These are phyloP conservation scores for Russula dissimulans DNA, from an alignment of 768 basidiomycete genomes.

Conservation along the genomic window DNA sequence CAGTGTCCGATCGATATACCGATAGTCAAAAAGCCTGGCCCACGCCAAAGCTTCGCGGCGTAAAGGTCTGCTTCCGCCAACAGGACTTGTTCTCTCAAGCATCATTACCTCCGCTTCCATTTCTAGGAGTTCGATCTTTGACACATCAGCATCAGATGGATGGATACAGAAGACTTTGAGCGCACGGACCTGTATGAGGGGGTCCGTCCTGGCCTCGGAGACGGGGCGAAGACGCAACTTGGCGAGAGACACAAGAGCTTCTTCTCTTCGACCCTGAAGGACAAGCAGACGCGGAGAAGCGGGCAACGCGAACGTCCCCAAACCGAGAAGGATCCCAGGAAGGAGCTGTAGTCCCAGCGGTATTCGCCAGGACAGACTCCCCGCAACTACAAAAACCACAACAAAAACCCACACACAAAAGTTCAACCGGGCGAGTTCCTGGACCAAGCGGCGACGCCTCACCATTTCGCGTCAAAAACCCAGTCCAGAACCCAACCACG, in stretches of 20 bases:
- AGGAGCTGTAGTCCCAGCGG: slow-evolving; percentile 64
- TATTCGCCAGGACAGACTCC: slow-evolving; percentile 66
- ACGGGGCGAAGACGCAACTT: slow-evolving; percentile 41
- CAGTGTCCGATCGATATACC: slow-evolving; percentile 52
- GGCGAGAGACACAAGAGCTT: slow-evolving; percentile 50
- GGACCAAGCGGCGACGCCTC: slow-evolving; percentile 22
- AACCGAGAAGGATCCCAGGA: slow-evolving; percentile 55
- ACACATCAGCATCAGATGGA: neutral
- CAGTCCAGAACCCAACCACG: slow-evolving; percentile 77
- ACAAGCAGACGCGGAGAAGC: slow-evolving; percentile 55
- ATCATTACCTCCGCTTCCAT: slow-evolving; percentile 62
- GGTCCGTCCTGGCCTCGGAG: slow-evolving; percentile 42
- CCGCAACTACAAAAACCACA: slow-evolving; percentile 33
- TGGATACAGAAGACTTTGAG: neutral
- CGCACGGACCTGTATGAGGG: slow-evolving; percentile 37
- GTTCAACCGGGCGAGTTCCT: neutral
- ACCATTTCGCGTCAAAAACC: slow-evolving; percentile 63
- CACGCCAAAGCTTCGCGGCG: slow-evolving; percentile 38
- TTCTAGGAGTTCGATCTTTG: slow-evolving; percentile 62
- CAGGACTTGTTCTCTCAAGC: slow-evolving; percentile 33
- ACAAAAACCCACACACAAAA: neutral
- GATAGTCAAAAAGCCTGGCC: slow-evolving; percentile 44
- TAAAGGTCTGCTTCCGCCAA: slow-evolving; percentile 5
- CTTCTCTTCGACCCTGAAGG: slow-evolving; percentile 43
- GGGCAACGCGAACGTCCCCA: slow-evolving; percentile 53